Base-by-base conservation (phyloP, 495 filamentous ascomycete species). In the Penicillium mononematosum region DNA sequence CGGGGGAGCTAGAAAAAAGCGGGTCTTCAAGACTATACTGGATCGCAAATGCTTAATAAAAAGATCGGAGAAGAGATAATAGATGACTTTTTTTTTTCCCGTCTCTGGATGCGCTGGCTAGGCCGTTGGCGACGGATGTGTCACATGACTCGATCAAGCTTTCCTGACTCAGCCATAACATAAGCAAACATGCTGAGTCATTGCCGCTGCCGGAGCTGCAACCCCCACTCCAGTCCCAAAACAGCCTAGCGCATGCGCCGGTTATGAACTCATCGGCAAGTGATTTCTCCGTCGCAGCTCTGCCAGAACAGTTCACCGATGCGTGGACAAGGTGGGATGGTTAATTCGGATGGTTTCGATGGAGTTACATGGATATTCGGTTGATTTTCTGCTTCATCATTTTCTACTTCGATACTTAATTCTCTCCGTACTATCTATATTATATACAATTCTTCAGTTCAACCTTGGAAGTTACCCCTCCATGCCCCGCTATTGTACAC, bases 401-500 rank as follows among this genome's bases (percentile, higher is more conserved):
- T 19, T 14, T 20, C 8, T 27, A 4, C 25, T 7, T 8, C 8
- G 25, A 24, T 25, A 25, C 24, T 4, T 25, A 25, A 0, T 25
- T 6, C 5, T 6, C 24, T 25, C 5, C 24, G 4, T 29, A 34
- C 31, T 34, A 34, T 34, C 31, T 12, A 45, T 27, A 22, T 46
- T 19, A 17, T 32, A 48, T 32, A 31, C 2, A 12, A 36, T 34
- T 16, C 22, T 47, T 34, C 31, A 34, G 10, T 12, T 31, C 45
- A 25, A 20, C 20, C 20, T 20, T 20, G 20, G 20, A 20, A 51
- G 42, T 55, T 68, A 62, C 70, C 70, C 72, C 72, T 73, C 72
- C 69, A 69, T 71, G 61, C 71, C 70, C 72, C 72, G 70, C 72
- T 67, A 55, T 58, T 27, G 46, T 58, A 63, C 55, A 46, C 29